Percentiles rank a stretch among this genome's conserved stretches.
Evolutionary conservation across 306 rosid genomes (phyloP).

Genomic region (Lupinus albus): DNA sequence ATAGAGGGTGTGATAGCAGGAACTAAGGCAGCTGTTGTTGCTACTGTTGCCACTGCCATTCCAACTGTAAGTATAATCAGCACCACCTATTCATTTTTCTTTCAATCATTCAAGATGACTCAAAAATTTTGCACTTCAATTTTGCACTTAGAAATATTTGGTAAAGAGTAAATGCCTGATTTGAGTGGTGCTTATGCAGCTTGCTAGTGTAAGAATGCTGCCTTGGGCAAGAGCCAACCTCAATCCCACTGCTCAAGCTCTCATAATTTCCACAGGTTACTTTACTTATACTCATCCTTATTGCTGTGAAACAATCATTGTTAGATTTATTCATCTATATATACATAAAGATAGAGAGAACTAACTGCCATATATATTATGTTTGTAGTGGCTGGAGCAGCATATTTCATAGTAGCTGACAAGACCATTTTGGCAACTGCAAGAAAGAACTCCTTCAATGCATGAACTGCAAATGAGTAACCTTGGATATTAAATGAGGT

Average conservation of each 20-base stretch:
- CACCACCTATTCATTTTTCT: conserved; percentile 3
- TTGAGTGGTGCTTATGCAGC: conserved; percentile 48
- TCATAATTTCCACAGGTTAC: conserved; percentile 88
- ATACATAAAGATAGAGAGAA: too few relatives aligned
- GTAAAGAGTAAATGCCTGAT: neutral
- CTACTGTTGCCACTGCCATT: conserved; percentile 86
- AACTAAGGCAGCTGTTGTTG: conserved; percentile 88
- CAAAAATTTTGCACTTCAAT: neutral
- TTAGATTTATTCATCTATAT: conserved; percentile 10
- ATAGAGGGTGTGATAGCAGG: conserved; percentile 96
- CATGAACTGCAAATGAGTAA: conserved; percentile 35
- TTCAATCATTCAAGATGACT: neutral
- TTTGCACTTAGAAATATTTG: too few relatives aligned
- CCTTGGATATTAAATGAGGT: neutral
- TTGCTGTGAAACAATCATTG: conserved; percentile 2
- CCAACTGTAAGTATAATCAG: conserved; percentile 66
- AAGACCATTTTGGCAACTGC: conserved; percentile 95
- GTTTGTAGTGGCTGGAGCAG: conserved; percentile 90
- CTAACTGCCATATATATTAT: conserved; percentile 20
- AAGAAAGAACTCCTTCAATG: conserved; percentile 83
- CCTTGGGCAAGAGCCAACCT: conserved; percentile 98
- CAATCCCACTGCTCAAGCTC: conserved; percentile 96
- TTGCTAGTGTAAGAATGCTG: conserved; percentile 91
- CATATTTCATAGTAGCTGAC: conserved; percentile 97
- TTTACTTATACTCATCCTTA: conserved; percentile 4